Evolutionary conservation across 2,329 filamentous ascomycete genomes (phyloP), one percentile per base, ranked within the genome.

Genomic region (Magnaporthales sp.): DNA sequence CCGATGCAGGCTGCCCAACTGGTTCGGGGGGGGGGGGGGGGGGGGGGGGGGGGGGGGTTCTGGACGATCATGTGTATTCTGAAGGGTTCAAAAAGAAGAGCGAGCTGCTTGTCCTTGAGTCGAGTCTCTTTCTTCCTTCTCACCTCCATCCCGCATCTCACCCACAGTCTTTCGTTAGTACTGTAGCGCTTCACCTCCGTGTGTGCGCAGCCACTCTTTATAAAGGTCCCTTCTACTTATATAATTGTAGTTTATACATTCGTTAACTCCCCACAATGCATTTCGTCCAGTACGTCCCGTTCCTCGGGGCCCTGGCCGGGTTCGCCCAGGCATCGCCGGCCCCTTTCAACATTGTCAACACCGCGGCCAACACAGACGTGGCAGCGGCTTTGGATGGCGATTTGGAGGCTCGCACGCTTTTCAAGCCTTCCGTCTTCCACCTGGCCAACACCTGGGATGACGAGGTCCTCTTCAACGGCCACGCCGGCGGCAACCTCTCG

Each of bases 381-480:
- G 24, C 62, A 22, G 46, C 29, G 2, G 61, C 66, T 11, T 19
- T 63, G n/a, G 22, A 46, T 19, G 60, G 61, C 61, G 66, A 63
- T 38, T 27, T 66, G 24, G 38, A 66, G 24, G 60, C 46, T n/a
- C 26, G 66, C n/a, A 15, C 22, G n/a, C 10, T 58, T 1, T 2
- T 54, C 38, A 22, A 62, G 62, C 61, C 67, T 1, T 46, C 22
- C 63, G 15, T 63, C 13, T 72, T 71, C 62, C 29, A 66, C 65
- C 65, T 72, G 26, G 19, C 24, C 66, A 70, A 70, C 68, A 58
- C 30, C 63, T 70, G 65, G 60, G 61, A 71, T 22, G 66, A 71
- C 62, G 68, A 68, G 64, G 68, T 60, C 2, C 69, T 73, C n/a
- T 73, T 68, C 66, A n/a, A 67, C 22, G 71, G 71, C 68, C 68